These are phyloP conservation scores for Solanum tarijense DNA, from an alignment of 257 asterid genomes.

Conservation along the genomic window DNA sequence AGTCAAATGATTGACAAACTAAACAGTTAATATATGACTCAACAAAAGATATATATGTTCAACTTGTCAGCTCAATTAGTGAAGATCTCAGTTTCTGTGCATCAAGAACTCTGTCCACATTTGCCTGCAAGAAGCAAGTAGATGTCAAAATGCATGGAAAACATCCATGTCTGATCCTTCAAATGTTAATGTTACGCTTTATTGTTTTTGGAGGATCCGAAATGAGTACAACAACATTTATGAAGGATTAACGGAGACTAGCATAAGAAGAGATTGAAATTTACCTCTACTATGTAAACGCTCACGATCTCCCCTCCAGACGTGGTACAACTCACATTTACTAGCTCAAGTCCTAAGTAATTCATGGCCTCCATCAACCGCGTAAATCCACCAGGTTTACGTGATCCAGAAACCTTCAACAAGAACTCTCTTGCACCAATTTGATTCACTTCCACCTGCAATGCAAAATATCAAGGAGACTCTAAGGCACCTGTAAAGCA, in stretches of 20 bases:
- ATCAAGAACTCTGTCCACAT: not conserved
- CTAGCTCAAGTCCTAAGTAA: constrained; percentile 43
- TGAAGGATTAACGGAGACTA: not conserved
- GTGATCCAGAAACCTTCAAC: constrained; percentile 37
- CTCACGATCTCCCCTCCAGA: constrained; percentile 34
- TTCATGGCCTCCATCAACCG: constrained; percentile 50
- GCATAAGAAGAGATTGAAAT: not conserved
- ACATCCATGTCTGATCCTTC: not conserved
- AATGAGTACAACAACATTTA: not conserved
- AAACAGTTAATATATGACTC: not conserved
- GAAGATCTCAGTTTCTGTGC: not conserved
- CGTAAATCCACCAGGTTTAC: constrained; percentile 35
- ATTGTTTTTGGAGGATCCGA: not conserved
- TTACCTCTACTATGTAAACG: constrained; percentile 54
- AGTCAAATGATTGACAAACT: not conserved
- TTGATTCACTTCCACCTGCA: constrained; percentile 49
- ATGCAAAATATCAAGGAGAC: not conserved
- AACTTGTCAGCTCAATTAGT: not conserved
- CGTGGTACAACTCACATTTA: constrained; percentile 54
- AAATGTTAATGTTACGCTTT: not conserved
- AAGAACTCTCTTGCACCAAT: constrained; percentile 41
- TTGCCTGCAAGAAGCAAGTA: not conserved
- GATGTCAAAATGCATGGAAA: not conserved
- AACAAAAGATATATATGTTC: not conserved
- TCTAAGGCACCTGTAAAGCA: not conserved